Percentiles rank a stretch among this genome's conserved stretches.
Evolutionary conservation across 306 rosid species (phyloP).

Genomic region (apple (Malus domestica)): ASM211411v1 NC_041792.1:3291501-3292000

Average conservation of each 20-base stretch:
- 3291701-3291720: accelerated
- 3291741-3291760: too few relatives aligned
- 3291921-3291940: too few relatives aligned
- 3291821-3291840: too few relatives aligned
- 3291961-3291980: neutral
- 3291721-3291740: too few relatives aligned
- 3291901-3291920: neutral
- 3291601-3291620: neutral
- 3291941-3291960: neutral
- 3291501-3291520: neutral
- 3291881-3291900: neutral
- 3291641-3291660: too few relatives aligned
- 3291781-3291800: too few relatives aligned
- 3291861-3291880: too few relatives aligned
- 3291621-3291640: neutral
- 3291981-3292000: neutral
- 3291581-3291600: neutral
- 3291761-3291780: too few relatives aligned
- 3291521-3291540: neutral
- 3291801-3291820: too few relatives aligned
- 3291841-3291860: too few relatives aligned
- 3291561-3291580: neutral
- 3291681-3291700: too few relatives aligned
- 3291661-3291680: too few relatives aligned
- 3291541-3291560: neutral